These are phyloP conservation scores for Metschnikowia chrysomelidarum DNA, from an alignment of 805 yeast species.

Conservation along the genomic window DNA sequence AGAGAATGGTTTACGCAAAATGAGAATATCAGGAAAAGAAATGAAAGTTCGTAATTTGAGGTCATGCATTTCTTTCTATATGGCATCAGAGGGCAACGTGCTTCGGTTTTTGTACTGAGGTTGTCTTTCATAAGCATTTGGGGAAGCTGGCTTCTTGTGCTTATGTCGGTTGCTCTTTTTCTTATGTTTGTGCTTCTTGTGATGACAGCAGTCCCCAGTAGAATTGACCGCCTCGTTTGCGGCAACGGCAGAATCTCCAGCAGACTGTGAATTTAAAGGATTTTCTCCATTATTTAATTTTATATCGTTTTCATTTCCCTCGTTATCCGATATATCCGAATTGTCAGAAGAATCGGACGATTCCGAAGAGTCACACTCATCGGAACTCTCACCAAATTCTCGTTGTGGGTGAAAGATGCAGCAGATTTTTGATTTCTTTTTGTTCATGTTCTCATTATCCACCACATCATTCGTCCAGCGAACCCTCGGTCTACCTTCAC, in stretches of 20 bases:
- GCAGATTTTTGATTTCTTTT: conserved; percentile 88
- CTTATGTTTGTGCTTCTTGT: conserved; percentile 28
- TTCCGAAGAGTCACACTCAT: conserved; percentile 18
- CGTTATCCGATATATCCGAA: conserved; percentile 17
- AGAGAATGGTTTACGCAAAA: neutral
- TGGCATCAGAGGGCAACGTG: conserved; percentile 14
- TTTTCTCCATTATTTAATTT: conserved; percentile 16
- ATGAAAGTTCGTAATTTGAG: too few species aligned
- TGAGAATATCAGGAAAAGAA: too few species aligned
- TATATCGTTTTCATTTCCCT: conserved; percentile 11
- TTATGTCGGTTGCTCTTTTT: conserved; percentile 9
- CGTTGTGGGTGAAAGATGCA: conserved; percentile 81
- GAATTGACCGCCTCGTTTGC: too few species aligned
- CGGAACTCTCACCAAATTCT: conserved; percentile 48
- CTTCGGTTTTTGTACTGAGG: conserved; percentile 46
- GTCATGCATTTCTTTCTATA: conserved; percentile 1
- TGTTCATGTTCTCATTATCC: conserved; percentile 86
- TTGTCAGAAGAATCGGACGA: conserved; percentile 35
- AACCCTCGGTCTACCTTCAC: conserved; percentile 46
- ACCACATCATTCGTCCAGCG: conserved; percentile 84
- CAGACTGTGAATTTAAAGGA: conserved; percentile 5
- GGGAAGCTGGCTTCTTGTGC: conserved; percentile 33
- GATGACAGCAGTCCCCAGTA: conserved; percentile 12
- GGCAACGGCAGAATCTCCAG: conserved; percentile 1
- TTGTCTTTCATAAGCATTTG: conserved; percentile 87